Percentiles rank a stretch among this genome's conserved stretches.
These are phyloP conservation scores for Bryum argenteum DNA, from an alignment of 225 moss, liverwort and hornwort genomes.

Conservation along the genomic window DNA sequence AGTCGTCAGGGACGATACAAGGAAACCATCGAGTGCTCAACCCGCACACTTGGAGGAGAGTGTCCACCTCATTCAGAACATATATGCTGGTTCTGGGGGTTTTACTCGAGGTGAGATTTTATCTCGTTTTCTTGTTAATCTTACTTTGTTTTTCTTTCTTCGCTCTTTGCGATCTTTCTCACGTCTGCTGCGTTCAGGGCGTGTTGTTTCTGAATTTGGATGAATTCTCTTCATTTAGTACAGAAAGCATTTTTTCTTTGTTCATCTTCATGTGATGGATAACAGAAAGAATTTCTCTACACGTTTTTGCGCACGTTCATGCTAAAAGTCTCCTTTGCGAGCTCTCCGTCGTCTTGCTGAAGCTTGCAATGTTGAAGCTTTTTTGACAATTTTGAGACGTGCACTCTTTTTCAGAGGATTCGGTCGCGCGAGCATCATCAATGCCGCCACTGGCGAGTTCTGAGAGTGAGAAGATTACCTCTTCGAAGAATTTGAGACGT, in stretches of 20 bases:
- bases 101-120: constrained; percentile 26
- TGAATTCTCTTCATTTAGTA: neutral
- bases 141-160: neutral
- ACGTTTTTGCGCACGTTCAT: neutral
- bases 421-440: constrained; percentile 44
- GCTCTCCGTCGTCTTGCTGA: constrained; percentile 8
- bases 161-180: neutral
- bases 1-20: constrained; percentile 12
- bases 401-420: constrained; percentile 38
- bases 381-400: neutral
- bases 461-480: neutral
- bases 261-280: constrained; percentile 8
- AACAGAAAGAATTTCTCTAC: neutral
- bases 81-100: constrained; percentile 29
- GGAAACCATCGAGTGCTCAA: constrained; percentile 22
- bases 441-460: constrained; percentile 49
- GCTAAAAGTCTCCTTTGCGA: neutral
- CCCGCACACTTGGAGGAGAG: constrained; percentile 29
- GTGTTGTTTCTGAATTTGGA: neutral
- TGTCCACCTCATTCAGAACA: constrained; percentile 39
- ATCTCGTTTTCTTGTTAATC: constrained; percentile 1
- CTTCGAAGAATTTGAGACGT: constrained; percentile 29
- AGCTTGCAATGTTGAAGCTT: neutral
- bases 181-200: neutral
- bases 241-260: neutral